phyloP scores from a whole-genome alignment of 805 yeast genomes.

The Kuraishia hungarica region DNA sequence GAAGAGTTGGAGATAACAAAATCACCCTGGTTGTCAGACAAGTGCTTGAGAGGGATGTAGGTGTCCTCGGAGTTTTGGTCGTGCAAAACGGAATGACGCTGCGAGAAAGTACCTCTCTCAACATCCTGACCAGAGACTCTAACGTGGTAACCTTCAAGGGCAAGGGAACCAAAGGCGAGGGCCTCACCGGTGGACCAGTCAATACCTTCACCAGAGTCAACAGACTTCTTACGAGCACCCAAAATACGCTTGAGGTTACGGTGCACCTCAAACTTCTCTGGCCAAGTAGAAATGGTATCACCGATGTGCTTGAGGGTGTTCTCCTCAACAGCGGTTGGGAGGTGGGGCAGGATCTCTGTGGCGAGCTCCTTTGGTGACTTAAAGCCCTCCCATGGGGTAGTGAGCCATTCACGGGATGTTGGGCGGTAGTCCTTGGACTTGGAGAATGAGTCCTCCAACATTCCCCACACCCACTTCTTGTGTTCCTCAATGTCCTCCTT shows the following conservation, averaged over 20 bases:
- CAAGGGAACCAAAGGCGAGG: slow-evolving; percentile 89
- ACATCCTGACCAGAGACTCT: slow-evolving; percentile 99
- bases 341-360: slow-evolving; percentile 89
- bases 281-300: slow-evolving; percentile 69
- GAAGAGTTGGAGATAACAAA: slow-evolving; percentile 91
- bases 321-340: slow-evolving; percentile 86
- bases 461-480: slow-evolving; percentile 96
- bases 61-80: slow-evolving; percentile 84
- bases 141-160: slow-evolving; percentile 89
- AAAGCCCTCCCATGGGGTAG: slow-evolving; percentile 98
- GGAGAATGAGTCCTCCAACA: slow-evolving; percentile 81
- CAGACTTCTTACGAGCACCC: slow-evolving; percentile 74
- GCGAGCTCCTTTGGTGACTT: slow-evolving; percentile 97
- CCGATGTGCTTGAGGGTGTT: slow-evolving; percentile 72
- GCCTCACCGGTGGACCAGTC: slow-evolving; percentile 99
- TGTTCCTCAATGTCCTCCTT: slow-evolving; percentile 89
- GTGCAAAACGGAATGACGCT: slow-evolving; percentile 97
- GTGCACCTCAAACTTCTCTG: slow-evolving; percentile 83
- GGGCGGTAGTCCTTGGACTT: slow-evolving; percentile 88
- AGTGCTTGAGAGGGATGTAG: slow-evolving; percentile 77
- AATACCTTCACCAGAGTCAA: slow-evolving; percentile 82
- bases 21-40: slow-evolving; percentile 74
- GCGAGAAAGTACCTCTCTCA: slow-evolving; percentile 99
- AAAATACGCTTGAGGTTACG: slow-evolving; percentile 93
- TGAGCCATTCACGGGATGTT: slow-evolving; percentile 93